Percentiles rank a stretch among this genome's conserved stretches.
These are phyloP conservation scores for Juglanconis sp. DNA, from an alignment of 2,329 filamentous ascomycete genomes.

Conservation along the genomic window DNA sequence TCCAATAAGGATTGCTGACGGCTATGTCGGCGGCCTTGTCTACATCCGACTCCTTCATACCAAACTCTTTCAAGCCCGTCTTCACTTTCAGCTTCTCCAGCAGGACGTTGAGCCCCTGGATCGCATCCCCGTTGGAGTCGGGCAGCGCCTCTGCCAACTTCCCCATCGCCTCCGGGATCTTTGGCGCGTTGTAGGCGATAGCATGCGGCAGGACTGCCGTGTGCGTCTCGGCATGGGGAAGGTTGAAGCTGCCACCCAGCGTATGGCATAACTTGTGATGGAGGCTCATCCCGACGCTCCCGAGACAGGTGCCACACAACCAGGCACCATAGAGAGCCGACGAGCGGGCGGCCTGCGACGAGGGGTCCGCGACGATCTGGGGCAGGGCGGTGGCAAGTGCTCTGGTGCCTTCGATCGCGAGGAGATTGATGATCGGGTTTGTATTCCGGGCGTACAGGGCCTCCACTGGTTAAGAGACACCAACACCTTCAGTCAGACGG, in stretches of 20 bases:
- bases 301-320: conserved; percentile 60
- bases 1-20: conserved; percentile 54
- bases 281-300: conserved; percentile 58
- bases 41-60: conserved; percentile 56
- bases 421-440: conserved; percentile 57
- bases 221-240: conserved; percentile 65
- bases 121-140: conserved; percentile 55
- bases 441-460: conserved; percentile 60
- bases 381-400: conserved; percentile 53
- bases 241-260: conserved; percentile 59
- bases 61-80: conserved; percentile 48
- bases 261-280: conserved; percentile 69
- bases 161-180: conserved; percentile 49
- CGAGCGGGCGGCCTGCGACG: conserved; percentile 44
- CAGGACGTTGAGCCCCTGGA: conserved; percentile 54
- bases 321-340: conserved; percentile 60
- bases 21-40: conserved; percentile 56
- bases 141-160: conserved; percentile 52
- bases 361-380: conserved; percentile 43
- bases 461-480: too few species aligned
- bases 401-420: conserved; percentile 56
- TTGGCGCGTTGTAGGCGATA: conserved; percentile 59
- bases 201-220: conserved; percentile 61
- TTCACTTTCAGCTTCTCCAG: conserved; percentile 50
- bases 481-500: too few species aligned